Evolutionary conservation across 352 stramenopile species (phyloP), one percentile per base, ranked within the genome.

Genomic region (Nothophytophthora sp.): DNA sequence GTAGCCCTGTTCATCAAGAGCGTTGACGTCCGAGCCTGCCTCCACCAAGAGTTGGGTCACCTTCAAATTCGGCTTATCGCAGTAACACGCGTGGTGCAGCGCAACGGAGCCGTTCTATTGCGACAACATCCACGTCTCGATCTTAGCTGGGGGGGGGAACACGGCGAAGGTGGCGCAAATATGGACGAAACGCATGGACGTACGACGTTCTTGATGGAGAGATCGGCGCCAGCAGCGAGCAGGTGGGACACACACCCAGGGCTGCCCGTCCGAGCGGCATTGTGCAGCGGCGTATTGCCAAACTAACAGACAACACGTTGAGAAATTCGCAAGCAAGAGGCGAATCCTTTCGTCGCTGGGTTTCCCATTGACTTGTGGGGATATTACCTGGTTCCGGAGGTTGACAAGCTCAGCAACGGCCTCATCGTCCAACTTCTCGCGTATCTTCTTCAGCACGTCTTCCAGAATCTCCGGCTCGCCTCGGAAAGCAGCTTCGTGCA

Each of bases 31-130:
- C 19, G 67, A 74, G 9, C 77, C 77, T 32, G 79, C 80, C 15
- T 69, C 57, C 1, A 92, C 51, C 4, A 92, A 67, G 1, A 87
- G 53, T 50, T 73, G 65, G 18, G 79, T 62, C 29, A 90, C 76
- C 16, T 72, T 38, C 37, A 69, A 13, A 32, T 89, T 91, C 16
- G 73, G 59, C 2, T 48, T 56, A 19, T 84, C 76, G 59, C 82
- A 86, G 60, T 92, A 92, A 53, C 82, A 92, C 28, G 79, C 79
- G 44, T 92, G 82, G 44, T 92, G 82, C 13, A 92, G 60, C 10
- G 80, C 69, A 22, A 79, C 63, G 16, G 82, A 92, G 10, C 75
- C 77, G 50, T 90, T 90, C 80, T 92, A 25, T 7, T 36, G 4
- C 22, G 19, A 15, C 18, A 29, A n/a, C 24, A 23, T 12, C n/a